A percentile compares a stretch with the other conserved stretches of the same genome.
phyloP scores from a whole-genome alignment of 768 basidiomycete species.

The Suillus clintonianus region DNA sequence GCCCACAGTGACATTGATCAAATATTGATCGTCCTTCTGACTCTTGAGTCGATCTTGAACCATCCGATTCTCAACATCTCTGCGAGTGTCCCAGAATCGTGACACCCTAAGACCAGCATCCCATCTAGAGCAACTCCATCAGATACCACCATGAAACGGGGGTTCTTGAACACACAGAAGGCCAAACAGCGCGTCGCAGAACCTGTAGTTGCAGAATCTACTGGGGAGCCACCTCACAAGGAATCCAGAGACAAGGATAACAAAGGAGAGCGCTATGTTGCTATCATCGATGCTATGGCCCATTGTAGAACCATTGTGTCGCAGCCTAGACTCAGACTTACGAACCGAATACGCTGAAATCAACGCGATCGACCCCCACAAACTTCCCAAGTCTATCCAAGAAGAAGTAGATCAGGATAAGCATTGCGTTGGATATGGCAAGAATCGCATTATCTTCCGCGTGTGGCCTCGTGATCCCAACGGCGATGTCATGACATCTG shows the following conservation, averaged over 20 bases:
- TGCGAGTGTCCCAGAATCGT: not conserved
- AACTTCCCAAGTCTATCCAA: not conserved
- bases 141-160: conserved; percentile 30
- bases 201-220: not conserved
- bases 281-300: not conserved
- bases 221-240: not conserved
- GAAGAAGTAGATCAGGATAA: not conserved
- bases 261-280: not conserved
- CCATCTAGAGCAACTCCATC: not conserved
- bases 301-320: not conserved
- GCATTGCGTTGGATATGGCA: not conserved
- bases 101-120: no score
- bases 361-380: not conserved
- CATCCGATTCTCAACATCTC: not conserved
- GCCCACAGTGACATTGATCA: no score
- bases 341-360: not conserved
- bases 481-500: conserved; percentile 8
- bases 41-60: no score
- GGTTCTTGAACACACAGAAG: conserved; percentile 14
- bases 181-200: conserved; percentile 12
- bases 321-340: not conserved
- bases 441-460: conserved; percentile 22
- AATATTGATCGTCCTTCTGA: no score
- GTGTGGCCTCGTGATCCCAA: conserved; percentile 26
- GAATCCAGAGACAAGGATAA: not conserved